Evolutionary conservation across 2,329 filamentous ascomycete genomes (phyloP).

Genomic region (Penicillium sp.): DNA sequence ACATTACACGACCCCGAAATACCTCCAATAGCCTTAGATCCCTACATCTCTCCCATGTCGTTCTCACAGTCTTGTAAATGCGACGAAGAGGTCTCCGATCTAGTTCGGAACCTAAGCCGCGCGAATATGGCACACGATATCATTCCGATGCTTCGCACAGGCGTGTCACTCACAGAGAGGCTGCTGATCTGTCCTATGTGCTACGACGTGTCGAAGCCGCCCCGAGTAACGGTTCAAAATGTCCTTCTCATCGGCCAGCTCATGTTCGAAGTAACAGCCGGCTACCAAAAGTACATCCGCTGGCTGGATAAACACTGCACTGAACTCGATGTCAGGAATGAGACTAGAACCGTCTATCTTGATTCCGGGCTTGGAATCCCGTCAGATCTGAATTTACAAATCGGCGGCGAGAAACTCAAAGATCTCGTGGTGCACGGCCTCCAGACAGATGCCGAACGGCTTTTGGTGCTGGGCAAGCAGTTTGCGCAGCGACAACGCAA

Average conservation of each 20-base stretch:
- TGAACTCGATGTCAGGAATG: slow-evolving; percentile 9
- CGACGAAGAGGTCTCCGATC: slow-evolving; percentile 22
- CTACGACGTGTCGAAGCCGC: slow-evolving; percentile 31
- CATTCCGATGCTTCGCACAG: slow-evolving; percentile 19
- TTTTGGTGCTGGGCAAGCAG: slow-evolving; percentile 17
- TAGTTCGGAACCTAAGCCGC: slow-evolving; percentile 18
- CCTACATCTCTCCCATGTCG: slow-evolving; percentile 16
- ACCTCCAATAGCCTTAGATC: not conserved
- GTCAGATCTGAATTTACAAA: slow-evolving; percentile 10
- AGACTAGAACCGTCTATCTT: slow-evolving; percentile 12
- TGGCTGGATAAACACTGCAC: slow-evolving; percentile 25
- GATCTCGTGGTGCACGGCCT: slow-evolving; percentile 17
- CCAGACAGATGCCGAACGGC: slow-evolving; percentile 17
- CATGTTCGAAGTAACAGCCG: slow-evolving; percentile 26
- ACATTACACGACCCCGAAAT: slow-evolving; percentile 1
- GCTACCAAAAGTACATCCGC: slow-evolving; percentile 27
- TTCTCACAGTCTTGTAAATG: slow-evolving; percentile 23
- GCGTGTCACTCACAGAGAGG: slow-evolving; percentile 17
- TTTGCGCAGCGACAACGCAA: slow-evolving; percentile 29
- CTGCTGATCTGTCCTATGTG: slow-evolving; percentile 27
- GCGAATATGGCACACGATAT: slow-evolving; percentile 19
- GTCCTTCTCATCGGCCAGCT: slow-evolving; percentile 30
- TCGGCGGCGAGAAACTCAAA: slow-evolving; percentile 13
- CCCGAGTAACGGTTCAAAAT: slow-evolving; percentile 29
- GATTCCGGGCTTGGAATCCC: slow-evolving; percentile 11